A percentile compares a stretch with the other conserved stretches of the same genome.
Conservation (phyloP, 352 stramenopile species). For the Globisporangium viniferum region DNA sequence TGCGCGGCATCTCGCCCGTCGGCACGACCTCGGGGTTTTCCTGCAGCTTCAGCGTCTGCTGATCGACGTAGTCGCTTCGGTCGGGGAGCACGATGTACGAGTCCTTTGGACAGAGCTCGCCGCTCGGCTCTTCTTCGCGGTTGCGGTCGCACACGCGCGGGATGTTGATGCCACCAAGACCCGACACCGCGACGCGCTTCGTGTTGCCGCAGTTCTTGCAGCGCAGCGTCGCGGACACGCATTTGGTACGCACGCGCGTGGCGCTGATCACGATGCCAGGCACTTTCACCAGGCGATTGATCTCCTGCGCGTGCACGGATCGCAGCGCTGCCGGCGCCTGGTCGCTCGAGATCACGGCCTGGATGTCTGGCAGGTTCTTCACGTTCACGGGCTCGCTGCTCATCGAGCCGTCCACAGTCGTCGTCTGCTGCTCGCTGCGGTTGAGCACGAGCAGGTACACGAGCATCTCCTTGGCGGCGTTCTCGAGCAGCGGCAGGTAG, state of each 20-base stretch:
- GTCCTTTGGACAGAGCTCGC: slow-evolving; percentile 75
- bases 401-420: slow-evolving; percentile 19
- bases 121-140: slow-evolving; percentile 39
- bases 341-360: slow-evolving; percentile 82
- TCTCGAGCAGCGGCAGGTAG: slow-evolving; percentile 81
- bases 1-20: slow-evolving; percentile 98
- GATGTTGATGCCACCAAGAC: slow-evolving; percentile 75
- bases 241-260: slow-evolving; percentile 92
- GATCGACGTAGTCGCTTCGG: slow-evolving; percentile 94
- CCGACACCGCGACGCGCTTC: slow-evolving; percentile 61
- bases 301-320: slow-evolving; percentile 85
- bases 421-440: slow-evolving; percentile 30
- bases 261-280: slow-evolving; percentile 97
- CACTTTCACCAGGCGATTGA: slow-evolving; percentile 89
- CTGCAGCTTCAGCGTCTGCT: slow-evolving; percentile 98
- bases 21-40: slow-evolving; percentile 95
- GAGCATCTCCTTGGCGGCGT: slow-evolving; percentile 79
- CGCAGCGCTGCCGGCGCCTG: slow-evolving; percentile 68
- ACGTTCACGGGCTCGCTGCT: slow-evolving; percentile 20
- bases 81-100: slow-evolving; percentile 96
- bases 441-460: slow-evolving; percentile 58
- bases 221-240: slow-evolving; percentile 86
- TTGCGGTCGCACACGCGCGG: slow-evolving; percentile 84
- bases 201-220: slow-evolving; percentile 87
- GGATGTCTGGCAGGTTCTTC: slow-evolving; percentile 64